phyloP scores from a whole-genome alignment of 164 flowering plant genomes.

The Malania oleifera region DNA sequence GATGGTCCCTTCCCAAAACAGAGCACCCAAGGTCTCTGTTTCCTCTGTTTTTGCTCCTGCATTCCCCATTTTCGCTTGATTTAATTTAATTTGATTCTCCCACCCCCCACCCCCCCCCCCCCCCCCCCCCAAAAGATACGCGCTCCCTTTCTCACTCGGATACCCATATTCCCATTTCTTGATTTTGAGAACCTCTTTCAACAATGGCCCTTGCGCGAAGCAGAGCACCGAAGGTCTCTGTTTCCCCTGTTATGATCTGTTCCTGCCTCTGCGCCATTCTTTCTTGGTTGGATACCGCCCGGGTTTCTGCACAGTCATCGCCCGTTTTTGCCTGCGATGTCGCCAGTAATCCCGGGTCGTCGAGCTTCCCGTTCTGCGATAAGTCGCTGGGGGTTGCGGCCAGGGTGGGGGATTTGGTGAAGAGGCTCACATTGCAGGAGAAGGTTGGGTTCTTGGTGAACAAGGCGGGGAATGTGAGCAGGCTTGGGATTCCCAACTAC shows the following conservation, averaged over 20 bases:
- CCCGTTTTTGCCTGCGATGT: constrained; percentile 75
- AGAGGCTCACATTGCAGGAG: constrained; percentile 79
- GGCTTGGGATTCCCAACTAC: constrained; percentile 87
- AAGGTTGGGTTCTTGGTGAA: constrained; percentile 59
- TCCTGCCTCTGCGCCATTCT: not conserved
- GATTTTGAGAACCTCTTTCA: not conserved
- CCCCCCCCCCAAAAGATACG: too few relatives aligned
- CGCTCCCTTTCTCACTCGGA: too few relatives aligned
- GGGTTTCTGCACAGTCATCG: constrained; percentile 25
- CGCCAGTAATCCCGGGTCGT: constrained; percentile 34
- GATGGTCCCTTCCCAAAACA: too few relatives aligned
- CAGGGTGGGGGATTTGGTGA: constrained; percentile 74
- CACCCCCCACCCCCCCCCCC: too few relatives aligned
- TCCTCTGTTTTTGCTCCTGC: not conserved
- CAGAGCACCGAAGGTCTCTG: constrained; percentile 32
- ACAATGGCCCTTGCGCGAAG: not conserved
- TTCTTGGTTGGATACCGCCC: not conserved
- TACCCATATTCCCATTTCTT: not conserved
- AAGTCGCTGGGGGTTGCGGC: constrained; percentile 28
- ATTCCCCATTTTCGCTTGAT: not conserved
- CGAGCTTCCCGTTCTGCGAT: constrained; percentile 57
- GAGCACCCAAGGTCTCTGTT: too few relatives aligned
- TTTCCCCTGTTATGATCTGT: constrained; percentile 34
- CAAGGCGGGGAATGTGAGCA: constrained; percentile 41
- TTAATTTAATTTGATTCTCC: too few relatives aligned